Conservation (phyloP, 2,329 filamentous ascomycete genomes). For the Claviceps capensis region DNA sequence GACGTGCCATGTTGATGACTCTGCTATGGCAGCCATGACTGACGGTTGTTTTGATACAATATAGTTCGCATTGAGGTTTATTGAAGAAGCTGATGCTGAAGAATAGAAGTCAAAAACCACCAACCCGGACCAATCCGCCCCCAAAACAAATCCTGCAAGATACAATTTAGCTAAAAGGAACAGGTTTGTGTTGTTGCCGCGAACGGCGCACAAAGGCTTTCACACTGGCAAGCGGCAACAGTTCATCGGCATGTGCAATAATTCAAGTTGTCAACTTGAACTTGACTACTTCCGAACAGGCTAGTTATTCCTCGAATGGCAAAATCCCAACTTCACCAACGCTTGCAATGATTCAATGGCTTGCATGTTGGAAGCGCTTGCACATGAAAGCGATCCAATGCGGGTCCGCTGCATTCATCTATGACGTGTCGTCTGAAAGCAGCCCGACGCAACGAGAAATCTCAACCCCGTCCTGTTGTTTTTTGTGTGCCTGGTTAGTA, state of each 20-base stretch:
- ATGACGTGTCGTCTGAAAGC: background rate
- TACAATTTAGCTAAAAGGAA: background rate
- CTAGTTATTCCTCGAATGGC: background rate
- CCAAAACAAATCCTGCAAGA: background rate
- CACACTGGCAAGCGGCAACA: background rate
- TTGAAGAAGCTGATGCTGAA: background rate
- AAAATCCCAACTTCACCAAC: background rate
- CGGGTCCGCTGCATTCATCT: background rate
- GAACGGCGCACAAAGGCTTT: background rate
- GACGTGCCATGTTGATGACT: constrained; percentile 7
- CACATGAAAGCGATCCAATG: background rate
- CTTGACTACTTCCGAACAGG: background rate
- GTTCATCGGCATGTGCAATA: background rate
- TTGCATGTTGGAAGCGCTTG: background rate
- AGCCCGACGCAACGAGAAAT: constrained; percentile 38
- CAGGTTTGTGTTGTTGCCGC: background rate
- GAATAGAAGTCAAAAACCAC: background rate
- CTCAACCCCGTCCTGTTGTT: constrained; percentile 48
- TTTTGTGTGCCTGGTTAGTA: background rate
- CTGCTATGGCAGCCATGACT: background rate
- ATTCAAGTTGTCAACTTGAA: background rate
- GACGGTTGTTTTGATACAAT: background rate
- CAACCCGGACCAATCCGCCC: too few species aligned
- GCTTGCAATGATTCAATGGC: too few species aligned
- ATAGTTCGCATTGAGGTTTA: background rate